phyloP scores from a whole-genome alignment of 2,329 filamentous ascomycete genomes.

The Diaporthe humulicola region DNA sequence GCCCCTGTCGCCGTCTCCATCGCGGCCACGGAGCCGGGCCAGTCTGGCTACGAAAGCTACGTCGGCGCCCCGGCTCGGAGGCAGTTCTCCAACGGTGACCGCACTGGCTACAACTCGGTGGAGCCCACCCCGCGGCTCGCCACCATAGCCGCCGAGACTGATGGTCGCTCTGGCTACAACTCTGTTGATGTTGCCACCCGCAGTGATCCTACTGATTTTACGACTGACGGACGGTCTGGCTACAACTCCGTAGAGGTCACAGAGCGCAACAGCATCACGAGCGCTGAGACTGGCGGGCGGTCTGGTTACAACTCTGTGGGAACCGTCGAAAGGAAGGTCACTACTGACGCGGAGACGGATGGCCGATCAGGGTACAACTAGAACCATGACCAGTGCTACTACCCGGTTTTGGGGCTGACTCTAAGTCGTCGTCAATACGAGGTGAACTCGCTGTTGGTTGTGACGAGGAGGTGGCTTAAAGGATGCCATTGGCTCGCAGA shows the following conservation, averaged over 20 bases:
- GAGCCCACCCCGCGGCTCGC: background rate
- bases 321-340: background rate
- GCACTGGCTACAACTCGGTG: conserved; percentile 15
- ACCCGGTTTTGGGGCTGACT: background rate
- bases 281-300: background rate
- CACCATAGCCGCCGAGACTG: background rate
- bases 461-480: background rate
- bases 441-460: background rate
- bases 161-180: conserved; percentile 6
- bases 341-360: background rate
- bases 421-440: background rate
- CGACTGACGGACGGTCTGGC: background rate
- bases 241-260: background rate
- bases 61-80: background rate
- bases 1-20: background rate
- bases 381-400: background rate
- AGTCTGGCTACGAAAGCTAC: background rate
- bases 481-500: background rate
- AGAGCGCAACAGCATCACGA: background rate
- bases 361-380: conserved; percentile 17
- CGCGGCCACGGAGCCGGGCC: background rate
- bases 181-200: background rate
- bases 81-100: background rate
- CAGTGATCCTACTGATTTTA: background rate
- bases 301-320: background rate